phyloP scores from a whole-genome alignment of 169 alveolate species.

The Plasmodium vivax region DNA sequence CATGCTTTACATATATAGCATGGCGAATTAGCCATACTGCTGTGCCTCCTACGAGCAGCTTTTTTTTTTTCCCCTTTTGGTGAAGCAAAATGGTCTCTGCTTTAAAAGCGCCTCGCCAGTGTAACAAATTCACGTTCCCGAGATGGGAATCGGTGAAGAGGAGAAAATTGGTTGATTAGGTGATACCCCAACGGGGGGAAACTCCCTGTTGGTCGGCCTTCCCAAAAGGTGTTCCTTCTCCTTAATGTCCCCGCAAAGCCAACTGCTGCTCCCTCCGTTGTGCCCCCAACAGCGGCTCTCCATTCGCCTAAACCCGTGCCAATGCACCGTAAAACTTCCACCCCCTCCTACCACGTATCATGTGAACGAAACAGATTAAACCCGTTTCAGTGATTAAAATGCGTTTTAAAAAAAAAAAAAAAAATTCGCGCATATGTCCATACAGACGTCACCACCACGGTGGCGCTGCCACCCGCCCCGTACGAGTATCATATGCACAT shows the following conservation, averaged over 20 bases:
- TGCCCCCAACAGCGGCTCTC: background rate
- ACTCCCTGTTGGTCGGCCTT: background rate
- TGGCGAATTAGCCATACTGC: background rate
- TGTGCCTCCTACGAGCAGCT: background rate
- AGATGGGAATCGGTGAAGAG: background rate
- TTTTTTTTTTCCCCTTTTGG: background rate
- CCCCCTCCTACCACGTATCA: background rate
- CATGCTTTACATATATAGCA: background rate
- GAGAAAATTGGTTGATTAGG: background rate
- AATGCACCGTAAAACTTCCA: background rate
- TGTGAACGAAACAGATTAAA: background rate
- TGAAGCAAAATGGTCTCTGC: background rate
- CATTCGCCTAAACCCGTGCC: background rate
- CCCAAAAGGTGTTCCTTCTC: background rate
- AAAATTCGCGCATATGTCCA: background rate
- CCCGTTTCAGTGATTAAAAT: slow-evolving; percentile 16
- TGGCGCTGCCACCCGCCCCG: background rate
- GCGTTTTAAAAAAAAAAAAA: background rate
- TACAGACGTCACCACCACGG: background rate
- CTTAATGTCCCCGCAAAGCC: background rate
- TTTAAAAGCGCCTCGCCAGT: background rate
- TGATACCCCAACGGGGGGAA: background rate
- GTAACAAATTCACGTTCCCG: background rate
- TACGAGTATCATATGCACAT: background rate
- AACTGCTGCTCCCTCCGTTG: background rate